Percentiles rank a stretch among this genome's conserved stretches.
These are phyloP conservation scores for Phytophthora macrochlamydospora DNA, from an alignment of 352 stramenopile genomes.

Conservation along the genomic window DNA sequence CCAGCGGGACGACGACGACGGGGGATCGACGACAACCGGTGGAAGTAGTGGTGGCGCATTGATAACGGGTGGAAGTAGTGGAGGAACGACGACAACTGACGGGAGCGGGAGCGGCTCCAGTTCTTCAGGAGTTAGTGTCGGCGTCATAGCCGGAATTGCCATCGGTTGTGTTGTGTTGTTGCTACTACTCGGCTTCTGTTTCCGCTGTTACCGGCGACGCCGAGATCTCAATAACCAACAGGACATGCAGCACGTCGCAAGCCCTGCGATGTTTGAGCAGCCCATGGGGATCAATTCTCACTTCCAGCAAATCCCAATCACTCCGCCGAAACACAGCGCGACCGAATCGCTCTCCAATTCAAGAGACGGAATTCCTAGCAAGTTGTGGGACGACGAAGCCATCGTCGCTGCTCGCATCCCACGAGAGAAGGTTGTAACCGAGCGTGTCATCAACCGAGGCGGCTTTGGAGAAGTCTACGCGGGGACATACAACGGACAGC, in stretches of 20 bases:
- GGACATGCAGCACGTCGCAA: constrained; percentile 9
- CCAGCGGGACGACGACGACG: too few species aligned
- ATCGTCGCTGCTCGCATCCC: constrained; percentile 16
- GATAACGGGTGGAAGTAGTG: neutral
- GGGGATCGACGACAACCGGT: constrained; percentile 5
- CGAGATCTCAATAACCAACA: constrained; percentile 11
- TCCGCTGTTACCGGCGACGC: constrained; percentile 7
- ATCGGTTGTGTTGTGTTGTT: constrained; percentile 12
- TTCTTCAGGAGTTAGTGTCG: constrained; percentile 17
- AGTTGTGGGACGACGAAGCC: constrained; percentile 24
- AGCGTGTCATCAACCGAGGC: constrained; percentile 8
- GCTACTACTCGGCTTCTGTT: constrained; percentile 5
- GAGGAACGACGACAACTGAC: constrained; percentile 5
- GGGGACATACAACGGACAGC: constrained; percentile 9
- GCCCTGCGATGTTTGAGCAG: constrained; percentile 10
- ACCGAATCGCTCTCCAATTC: constrained; percentile 17
- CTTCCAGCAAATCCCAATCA: constrained; percentile 1
- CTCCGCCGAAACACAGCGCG: constrained; percentile 7
- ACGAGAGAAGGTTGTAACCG: constrained; percentile 10
- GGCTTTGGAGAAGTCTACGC: constrained; percentile 12
- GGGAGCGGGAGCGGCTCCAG: constrained; percentile 9
- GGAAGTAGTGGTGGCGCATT: neutral
- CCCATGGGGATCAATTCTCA: neutral
- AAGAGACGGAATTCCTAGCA: constrained; percentile 1
- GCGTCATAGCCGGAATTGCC: constrained; percentile 21